These are phyloP conservation scores for Cotoneaster glaucophyllus DNA, from an alignment of 306 rosid genomes.

Conservation along the genomic window DNA sequence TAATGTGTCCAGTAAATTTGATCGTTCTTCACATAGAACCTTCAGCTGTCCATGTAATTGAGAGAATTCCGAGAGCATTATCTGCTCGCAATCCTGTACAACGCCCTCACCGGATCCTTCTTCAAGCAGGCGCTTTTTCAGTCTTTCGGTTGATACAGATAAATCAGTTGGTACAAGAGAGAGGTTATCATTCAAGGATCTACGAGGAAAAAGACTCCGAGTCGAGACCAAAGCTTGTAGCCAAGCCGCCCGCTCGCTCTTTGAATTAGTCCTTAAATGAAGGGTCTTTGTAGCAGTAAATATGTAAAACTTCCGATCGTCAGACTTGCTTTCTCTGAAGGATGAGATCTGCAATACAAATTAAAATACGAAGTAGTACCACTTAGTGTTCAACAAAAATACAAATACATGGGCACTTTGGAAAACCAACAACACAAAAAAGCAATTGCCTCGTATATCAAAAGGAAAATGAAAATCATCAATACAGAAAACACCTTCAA, in stretches of 20 bases:
- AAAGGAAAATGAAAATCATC: not conserved
- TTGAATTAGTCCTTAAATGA: slow-evolving; percentile 82
- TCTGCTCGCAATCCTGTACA: slow-evolving; percentile 81
- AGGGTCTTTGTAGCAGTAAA: slow-evolving; percentile 94
- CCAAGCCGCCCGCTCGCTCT: slow-evolving; percentile 84
- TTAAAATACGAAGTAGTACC: not conserved
- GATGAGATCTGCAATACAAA: slow-evolving; percentile 56
- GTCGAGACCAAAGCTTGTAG: slow-evolving; percentile 77
- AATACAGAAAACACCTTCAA: not conserved
- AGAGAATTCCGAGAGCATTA: slow-evolving; percentile 76
- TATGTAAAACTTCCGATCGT: slow-evolving; percentile 70
- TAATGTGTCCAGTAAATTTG: slow-evolving; percentile 71
- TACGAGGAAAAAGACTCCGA: slow-evolving; percentile 52
- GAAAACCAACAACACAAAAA: not conserved
- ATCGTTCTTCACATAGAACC: slow-evolving; percentile 60
- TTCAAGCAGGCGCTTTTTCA: slow-evolving; percentile 61
- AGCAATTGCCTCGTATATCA: not conserved
- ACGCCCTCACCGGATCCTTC: slow-evolving; percentile 66
- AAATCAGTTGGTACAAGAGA: slow-evolving; percentile 52
- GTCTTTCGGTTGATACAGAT: slow-evolving; percentile 66
- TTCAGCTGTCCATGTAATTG: slow-evolving; percentile 60
- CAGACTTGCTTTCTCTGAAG: slow-evolving; percentile 92
- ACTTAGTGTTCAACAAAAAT: not conserved
- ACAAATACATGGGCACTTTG: not conserved
- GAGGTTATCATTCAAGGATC: slow-evolving; percentile 37